Evolutionary conservation across 2,329 filamentous ascomycete genomes (phyloP).

Genomic region (Colletotrichum paranaense): DNA sequence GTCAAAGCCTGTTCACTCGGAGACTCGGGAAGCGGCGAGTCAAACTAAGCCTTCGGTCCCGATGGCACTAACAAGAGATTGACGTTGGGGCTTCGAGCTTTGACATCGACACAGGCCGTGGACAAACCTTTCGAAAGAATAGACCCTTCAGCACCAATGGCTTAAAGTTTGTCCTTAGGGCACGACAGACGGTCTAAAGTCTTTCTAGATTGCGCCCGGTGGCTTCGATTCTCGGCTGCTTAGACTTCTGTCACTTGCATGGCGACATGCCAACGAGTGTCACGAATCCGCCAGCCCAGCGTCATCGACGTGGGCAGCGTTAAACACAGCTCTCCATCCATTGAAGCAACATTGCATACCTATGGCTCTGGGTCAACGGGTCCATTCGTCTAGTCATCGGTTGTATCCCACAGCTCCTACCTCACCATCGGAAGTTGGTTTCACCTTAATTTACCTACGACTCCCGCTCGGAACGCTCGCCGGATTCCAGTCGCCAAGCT

Average conservation of each 20-base stretch:
- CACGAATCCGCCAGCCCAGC: background rate
- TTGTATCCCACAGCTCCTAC: background rate
- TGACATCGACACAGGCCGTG: background rate
- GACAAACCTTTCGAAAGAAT: background rate
- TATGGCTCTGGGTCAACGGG: background rate
- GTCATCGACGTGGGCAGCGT: background rate
- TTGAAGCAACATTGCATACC: background rate
- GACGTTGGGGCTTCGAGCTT: slow-evolving; percentile 10
- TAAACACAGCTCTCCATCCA: background rate
- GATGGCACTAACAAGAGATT: slow-evolving; percentile 13
- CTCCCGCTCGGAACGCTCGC: slow-evolving; percentile 27
- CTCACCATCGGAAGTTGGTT: slow-evolving; percentile 7
- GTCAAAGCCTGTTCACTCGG: slow-evolving; percentile 13
- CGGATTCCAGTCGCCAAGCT: slow-evolving; percentile 28
- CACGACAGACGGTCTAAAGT: background rate
- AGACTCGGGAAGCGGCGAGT: slow-evolving; percentile 4
- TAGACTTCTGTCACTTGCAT: slow-evolving; percentile 28
- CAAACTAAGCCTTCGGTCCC: slow-evolving; percentile 23
- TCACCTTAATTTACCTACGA: slow-evolving; percentile 14
- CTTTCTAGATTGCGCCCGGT: slow-evolving; percentile 19
- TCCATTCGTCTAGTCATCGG: slow-evolving; percentile 7
- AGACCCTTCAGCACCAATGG: slow-evolving; percentile 11
- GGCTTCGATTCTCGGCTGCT: slow-evolving; percentile 1
- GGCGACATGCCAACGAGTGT: background rate
- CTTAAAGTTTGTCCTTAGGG: slow-evolving; percentile 1